Evolutionary conservation across 2,329 filamentous ascomycete genomes (phyloP), one percentile per base, ranked within the genome.

Genomic region (Camillea tinctor): DNA sequence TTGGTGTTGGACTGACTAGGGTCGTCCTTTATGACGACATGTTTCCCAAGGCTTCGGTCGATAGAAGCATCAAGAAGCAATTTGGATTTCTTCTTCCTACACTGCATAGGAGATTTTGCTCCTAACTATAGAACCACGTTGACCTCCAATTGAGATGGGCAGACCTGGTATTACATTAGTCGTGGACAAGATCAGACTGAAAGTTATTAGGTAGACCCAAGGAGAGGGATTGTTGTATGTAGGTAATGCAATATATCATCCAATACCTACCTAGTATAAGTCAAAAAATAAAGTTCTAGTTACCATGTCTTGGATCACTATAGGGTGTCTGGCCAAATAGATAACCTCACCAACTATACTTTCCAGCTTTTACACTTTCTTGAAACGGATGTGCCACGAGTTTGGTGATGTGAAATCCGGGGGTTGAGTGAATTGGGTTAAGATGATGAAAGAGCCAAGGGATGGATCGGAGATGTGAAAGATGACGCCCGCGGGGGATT

Each of bases 1-100:
- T 66, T 65, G 64, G 64, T 48, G 59, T 54, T 7, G 30, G 36
- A 19, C 36, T 26, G 49, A 53, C 22, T 20, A 59, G 58, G 58
- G 53, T 61, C 60, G 56, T 56, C 51, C 23, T 20, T 58, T 62
- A 65, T 66, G 64, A 66, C 64, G 64, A 66, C 61, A 66, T 22
- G 30, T 15, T n/a, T n/a, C 36, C 56, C 51, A 48, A 53, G 58
- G 61, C 63, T 61, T 56, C 36, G 49, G 52, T 59, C 61, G 57
- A 60, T 61, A 53, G 19, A 30, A 51, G 55, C 60, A 44, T 57
- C 23, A 54, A 49, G 40, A 50, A 30, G 11, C 36, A n/a, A n/a
- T 44, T n/a, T 44, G n/a, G 36, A 44, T 44, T n/a, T 11, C 36
- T 11, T n/a, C 4, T n/a, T 17, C 36, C 15, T 20, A 26, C 17